Evolutionary conservation across 2,329 filamentous ascomycete species (phyloP).

Genomic region (Penicillium sp.): DNA sequence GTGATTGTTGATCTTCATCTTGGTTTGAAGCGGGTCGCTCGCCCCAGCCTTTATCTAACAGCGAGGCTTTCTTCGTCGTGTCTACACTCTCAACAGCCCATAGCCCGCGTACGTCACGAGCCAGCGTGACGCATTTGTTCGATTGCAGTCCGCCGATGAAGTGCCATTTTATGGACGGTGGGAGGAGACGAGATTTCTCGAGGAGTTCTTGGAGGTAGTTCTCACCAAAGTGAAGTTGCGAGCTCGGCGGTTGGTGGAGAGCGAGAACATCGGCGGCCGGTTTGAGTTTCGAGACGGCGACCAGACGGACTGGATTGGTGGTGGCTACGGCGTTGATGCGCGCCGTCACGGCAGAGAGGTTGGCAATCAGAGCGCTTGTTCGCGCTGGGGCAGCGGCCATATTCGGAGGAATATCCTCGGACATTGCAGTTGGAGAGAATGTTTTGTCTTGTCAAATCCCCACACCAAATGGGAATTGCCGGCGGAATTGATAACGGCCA

Average conservation of each 20-base stretch:
- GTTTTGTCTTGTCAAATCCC: too few relatives aligned
- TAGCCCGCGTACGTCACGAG: constrained; percentile 75
- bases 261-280: constrained; percentile 85
- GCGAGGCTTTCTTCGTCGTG: constrained; percentile 74
- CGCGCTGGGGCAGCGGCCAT: constrained; percentile 57
- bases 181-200: constrained; percentile 77
- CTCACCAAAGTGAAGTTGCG: constrained; percentile 81
- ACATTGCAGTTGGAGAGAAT: constrained; percentile 17
- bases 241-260: constrained; percentile 58
- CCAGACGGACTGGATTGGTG: constrained; percentile 54
- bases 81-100: constrained; percentile 92
- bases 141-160: constrained; percentile 94
- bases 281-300: constrained; percentile 95
- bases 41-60: constrained; percentile 70
- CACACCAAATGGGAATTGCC: neutral
- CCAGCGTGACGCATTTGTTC: constrained; percentile 84
- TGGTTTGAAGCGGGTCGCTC: constrained; percentile 42
- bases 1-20: constrained; percentile 13
- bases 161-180: constrained; percentile 74
- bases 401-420: constrained; percentile 12
- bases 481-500: neutral
- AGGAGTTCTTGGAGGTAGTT: constrained; percentile 90
- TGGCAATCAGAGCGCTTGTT: constrained; percentile 57
- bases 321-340: constrained; percentile 51
- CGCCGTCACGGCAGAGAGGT: constrained; percentile 56